Base-by-base conservation (phyloP, 306 rosid species). In the Leucaena leucocephala region DNA sequence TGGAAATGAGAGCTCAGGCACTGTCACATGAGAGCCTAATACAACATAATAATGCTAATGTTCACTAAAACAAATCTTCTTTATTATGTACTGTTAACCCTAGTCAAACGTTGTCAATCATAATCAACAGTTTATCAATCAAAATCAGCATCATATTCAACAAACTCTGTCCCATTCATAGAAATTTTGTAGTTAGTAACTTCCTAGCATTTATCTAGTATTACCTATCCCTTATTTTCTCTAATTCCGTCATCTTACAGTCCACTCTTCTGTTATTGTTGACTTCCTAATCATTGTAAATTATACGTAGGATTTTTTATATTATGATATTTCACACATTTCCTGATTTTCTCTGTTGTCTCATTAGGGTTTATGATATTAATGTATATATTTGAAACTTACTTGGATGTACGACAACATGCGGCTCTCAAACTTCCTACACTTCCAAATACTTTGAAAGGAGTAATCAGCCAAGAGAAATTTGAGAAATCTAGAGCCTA, bases 391-490 rank as follows among this genome's bases (percentile, higher is more conserved):
- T 92, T 95, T 71, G 98, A 95, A 80, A 77, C 90, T 75, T 95
- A 87, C 82, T 85, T 95, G 96, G 99, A 95, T 90, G 9, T 81
- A 78, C 88, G 98, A 66, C 99, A 93, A 91, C 99, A 95, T 75
- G 40, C 71, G 12, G 98, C 99, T 55, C 87, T 84, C 72, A 92
- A 93, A 79, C 92, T 85, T 64, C 97, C 97, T 16, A 91, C 88
- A 61, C 98, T 95, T 82, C 99, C 98, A 10, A 95, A 90, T 86
- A 83, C 98, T 78, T 82, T 95, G 86, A 88, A 82, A 80, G 99
- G 98, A 82, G 94, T 95, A 45, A 93, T 95, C 80, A 88, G 98
- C 85, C 94, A 91, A 78, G 99, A 93, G 86, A 95, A 95, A 75
- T 95, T 95, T 84, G 85, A 87, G 83, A 93, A 95, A 78, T 93